These are phyloP conservation scores for Cryomyces minteri DNA, from an alignment of 495 filamentous ascomycete genomes.

Conservation along the genomic window DNA sequence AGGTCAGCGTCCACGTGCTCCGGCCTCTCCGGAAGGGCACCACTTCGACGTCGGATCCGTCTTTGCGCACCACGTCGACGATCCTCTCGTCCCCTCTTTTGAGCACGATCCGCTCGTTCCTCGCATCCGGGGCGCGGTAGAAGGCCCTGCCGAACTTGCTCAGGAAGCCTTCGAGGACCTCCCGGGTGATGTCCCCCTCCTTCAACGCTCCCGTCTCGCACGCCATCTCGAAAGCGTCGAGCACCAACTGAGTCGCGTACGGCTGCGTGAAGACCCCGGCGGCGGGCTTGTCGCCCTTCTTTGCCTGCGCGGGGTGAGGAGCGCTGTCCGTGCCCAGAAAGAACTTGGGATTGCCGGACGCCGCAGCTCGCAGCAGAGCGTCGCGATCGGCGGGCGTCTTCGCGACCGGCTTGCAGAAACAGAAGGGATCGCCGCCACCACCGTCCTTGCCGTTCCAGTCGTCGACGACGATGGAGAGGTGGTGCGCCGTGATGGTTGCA, in stretches of 20 bases:
- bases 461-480: conserved; percentile 61
- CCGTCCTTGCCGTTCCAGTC: conserved; percentile 52
- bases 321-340: conserved; percentile 64
- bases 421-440: conserved; percentile 55
- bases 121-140: conserved; percentile 36
- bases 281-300: conserved; percentile 47
- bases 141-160: conserved; percentile 55
- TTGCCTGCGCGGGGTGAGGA: conserved; percentile 59
- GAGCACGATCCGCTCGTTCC: conserved; percentile 37
- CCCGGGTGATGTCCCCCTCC: conserved; percentile 48
- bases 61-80: conserved; percentile 43
- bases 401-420: conserved; percentile 59
- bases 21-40: conserved; percentile 53
- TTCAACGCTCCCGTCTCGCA: conserved; percentile 44
- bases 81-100: conserved; percentile 41
- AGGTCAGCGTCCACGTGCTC: conserved; percentile 38
- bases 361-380: conserved; percentile 51
- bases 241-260: conserved; percentile 56
- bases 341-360: conserved; percentile 55
- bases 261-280: conserved; percentile 86
- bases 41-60: conserved; percentile 40
- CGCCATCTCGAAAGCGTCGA: conserved; percentile 56
- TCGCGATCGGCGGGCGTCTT: conserved; percentile 50
- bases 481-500: conserved; percentile 61
- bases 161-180: conserved; percentile 56